Evolutionary conservation across 331 rosid species (phyloP), one percentile per base, ranked within the genome.

Genomic region (Saraca asoca): DNA sequence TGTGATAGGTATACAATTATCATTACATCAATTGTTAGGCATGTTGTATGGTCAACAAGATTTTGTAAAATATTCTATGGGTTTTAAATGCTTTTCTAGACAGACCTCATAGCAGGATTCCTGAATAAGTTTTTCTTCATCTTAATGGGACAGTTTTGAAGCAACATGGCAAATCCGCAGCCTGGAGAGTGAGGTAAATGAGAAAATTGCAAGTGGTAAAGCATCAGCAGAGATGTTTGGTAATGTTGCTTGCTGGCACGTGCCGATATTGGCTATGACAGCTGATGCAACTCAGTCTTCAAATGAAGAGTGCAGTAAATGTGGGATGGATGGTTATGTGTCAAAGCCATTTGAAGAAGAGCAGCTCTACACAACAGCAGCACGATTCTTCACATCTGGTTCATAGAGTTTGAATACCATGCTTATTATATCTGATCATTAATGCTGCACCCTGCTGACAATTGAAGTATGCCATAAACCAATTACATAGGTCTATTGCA

Each of bases 251-350:
- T 38, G 53, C 75, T 90, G 97, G 98, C 95, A 80, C 86, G 90
- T 75, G 38, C 98, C 96, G 17, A 79, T 93, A 64, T 75, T 93
- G 73, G 98, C 98, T 15, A 88, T 93, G 98, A 93, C 98, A n/a
- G 98, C 98, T 29, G 97, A 93, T 78, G 90, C 70, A 64, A 86
- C 85, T 70, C 97, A 80, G 63, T 79, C 83, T 70, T 84, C 97
- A 70, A 80, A 75, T 71, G 97, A 93, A 77, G 86, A 86, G 71
- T 87, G 98, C 72, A 84, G 72, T 74, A 76, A 79, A 63, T 90
- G 97, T 15, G 98, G 96, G 81, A 93, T 93, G 98, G 95, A 93
- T 70, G 97, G 60, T 64, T 87, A 79, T 9, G 97, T 93, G 62
- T 77, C 95, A 4, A 93, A 93, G 74, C 98, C 98, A 49, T 93